Base-by-base conservation (phyloP, 441 rosid species). In the Metrosideros polymorpha region DNA sequence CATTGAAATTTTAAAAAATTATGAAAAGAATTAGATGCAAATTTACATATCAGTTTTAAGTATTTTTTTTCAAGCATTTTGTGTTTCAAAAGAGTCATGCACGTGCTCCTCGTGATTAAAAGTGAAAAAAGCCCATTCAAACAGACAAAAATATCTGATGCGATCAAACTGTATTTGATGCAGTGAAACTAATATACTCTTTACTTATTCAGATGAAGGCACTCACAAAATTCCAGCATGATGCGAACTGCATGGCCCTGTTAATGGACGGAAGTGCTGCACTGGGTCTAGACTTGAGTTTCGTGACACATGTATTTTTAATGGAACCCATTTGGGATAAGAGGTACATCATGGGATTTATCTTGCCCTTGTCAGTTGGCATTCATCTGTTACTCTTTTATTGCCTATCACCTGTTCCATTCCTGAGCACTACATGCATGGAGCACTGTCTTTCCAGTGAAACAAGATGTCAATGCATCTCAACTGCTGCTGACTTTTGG, bases 291-390 rank as follows among this genome's bases (percentile, higher is more conserved):
- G 99, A 98, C 91, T 91, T 98, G 92, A 98, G 99, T 93, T 96
- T 98, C 86, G 99, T 95, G 45, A 92, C 95, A 55, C 93, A 91
- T 86, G 99, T 98, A 17, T 98, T 96, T 89, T 87, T 96, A 87
- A 96, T 98, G 99, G 99, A 98, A 91, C 98, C 99, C 83, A 98
- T 98, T 83, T 98, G 99, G 99, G 99, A 98, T 87, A 93, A 96
- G 92, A 97, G 99, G 99, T 96, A 90, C 54, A 57, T 52, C 45
- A 30, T 51, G 29, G 82, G 45, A n/a, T 45, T 71, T 22, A 39
- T 71, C 9, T 24, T 71, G 79, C 47, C 27, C n/a, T 39, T 39
- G n/a, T 39, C 47, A 39, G 47, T 39, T 71, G 47, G 79, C 47
- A 71, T 17, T 71, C 49, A 22, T 39, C 79, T 71, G 47, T 39